Conservation (phyloP, 148 eudicot genomes). For the Dianthus caryophyllus region DNA sequence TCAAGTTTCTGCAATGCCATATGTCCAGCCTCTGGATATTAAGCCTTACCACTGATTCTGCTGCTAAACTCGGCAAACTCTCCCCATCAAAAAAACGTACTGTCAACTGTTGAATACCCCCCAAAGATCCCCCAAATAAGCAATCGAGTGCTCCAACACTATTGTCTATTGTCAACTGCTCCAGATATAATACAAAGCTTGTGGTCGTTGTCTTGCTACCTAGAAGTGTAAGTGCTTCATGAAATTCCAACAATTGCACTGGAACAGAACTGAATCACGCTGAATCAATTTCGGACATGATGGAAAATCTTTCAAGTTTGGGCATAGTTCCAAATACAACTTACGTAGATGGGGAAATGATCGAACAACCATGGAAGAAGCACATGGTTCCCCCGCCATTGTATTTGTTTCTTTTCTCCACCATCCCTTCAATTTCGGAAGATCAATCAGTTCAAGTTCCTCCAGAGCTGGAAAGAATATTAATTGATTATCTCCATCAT, state of each 20-base stretch:
- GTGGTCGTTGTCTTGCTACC: no score
- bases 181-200: background rate
- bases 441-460: background rate
- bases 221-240: background rate
- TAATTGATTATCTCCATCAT: background rate
- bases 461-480: constrained; percentile 21
- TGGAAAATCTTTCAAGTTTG: background rate
- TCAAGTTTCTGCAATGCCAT: no score
- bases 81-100: background rate
- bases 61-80: background rate
- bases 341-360: constrained; percentile 7
- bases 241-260: background rate
- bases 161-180: background rate
- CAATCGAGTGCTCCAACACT: background rate
- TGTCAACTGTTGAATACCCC: background rate
- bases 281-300: background rate
- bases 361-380: background rate
- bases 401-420: background rate
- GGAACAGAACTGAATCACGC: no score
- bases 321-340: background rate
- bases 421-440: constrained; percentile 18
- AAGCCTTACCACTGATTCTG: no score
- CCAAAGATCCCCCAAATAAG: background rate
- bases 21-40: no score
- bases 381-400: no score